A percentile compares a stretch with the other conserved stretches of the same genome.
Evolutionary conservation across 208 protist species (phyloP).

Genomic region (Phytomonas sp.): DNA sequence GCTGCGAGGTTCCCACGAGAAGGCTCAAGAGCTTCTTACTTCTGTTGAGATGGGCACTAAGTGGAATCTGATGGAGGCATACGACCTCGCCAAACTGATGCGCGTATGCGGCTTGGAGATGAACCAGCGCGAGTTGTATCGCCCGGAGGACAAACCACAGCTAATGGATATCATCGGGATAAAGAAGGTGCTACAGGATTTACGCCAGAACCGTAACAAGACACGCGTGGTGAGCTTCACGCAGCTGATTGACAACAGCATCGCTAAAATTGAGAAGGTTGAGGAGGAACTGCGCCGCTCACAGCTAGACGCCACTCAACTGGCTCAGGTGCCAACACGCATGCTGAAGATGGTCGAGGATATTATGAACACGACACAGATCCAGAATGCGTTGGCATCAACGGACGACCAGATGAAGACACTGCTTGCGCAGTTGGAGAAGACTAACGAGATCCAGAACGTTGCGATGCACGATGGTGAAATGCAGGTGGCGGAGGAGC

Average conservation of each 20-base stretch:
- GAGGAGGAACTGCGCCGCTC: slow-evolving; percentile 56
- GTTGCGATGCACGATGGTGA: slow-evolving; percentile 73
- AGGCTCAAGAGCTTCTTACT: slow-evolving; percentile 59
- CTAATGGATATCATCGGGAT: slow-evolving; percentile 68
- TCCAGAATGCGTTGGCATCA: slow-evolving; percentile 61
- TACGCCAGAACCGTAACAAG: slow-evolving; percentile 78
- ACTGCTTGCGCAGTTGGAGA: slow-evolving; percentile 72
- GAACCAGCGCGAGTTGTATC: slow-evolving; percentile 73
- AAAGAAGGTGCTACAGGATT: slow-evolving; percentile 72
- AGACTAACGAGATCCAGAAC: slow-evolving; percentile 75
- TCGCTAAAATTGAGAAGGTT: slow-evolving; percentile 75
- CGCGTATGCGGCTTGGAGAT: slow-evolving; percentile 52
- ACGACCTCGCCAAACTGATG: slow-evolving; percentile 81
- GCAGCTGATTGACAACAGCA: slow-evolving; percentile 67
- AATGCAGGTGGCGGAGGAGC: slow-evolving; percentile 80
- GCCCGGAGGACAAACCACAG: slow-evolving; percentile 81
- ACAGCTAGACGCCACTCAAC: slow-evolving; percentile 61
- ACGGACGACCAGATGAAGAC: slow-evolving; percentile 74
- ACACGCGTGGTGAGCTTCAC: slow-evolving; percentile 73
- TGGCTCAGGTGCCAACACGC: slow-evolving; percentile 49
- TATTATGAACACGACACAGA: slow-evolving; percentile 73
- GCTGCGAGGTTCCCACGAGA: slow-evolving; percentile 61
- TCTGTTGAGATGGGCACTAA: slow-evolving; percentile 70
- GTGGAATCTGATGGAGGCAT: slow-evolving; percentile 76
- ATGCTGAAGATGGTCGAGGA: slow-evolving; percentile 72